Evolutionary conservation across 768 basidiomycete species (phyloP).

Genomic region (Hericium erinaceus): DNA sequence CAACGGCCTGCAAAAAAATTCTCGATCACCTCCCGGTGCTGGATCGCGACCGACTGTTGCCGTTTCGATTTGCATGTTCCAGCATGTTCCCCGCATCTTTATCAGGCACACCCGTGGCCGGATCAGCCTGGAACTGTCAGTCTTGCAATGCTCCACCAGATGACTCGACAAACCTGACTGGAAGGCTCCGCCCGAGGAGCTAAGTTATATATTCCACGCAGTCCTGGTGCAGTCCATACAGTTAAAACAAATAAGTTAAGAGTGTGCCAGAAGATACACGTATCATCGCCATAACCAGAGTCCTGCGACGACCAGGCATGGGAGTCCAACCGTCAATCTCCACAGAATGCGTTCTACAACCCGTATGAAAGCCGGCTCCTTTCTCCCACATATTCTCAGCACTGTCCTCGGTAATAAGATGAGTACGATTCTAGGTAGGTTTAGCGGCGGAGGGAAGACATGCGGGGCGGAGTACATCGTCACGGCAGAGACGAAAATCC

Average conservation of each 20-base stretch:
- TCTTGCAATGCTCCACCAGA: too few species aligned
- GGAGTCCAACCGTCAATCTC: conserved; percentile 32
- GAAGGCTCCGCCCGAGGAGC: too few species aligned
- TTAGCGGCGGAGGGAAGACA: conserved; percentile 44
- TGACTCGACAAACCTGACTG: too few species aligned
- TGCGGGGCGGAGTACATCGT: conserved; percentile 25
- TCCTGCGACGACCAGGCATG: conserved; percentile 19
- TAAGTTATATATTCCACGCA: too few species aligned
- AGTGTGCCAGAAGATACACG: neutral
- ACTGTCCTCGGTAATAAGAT: conserved; percentile 12
- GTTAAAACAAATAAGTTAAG: neutral
- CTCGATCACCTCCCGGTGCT: too few species aligned
- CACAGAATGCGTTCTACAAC: conserved; percentile 28
- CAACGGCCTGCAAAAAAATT: too few species aligned
- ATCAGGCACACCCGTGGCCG: too few species aligned
- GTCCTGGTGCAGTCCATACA: conserved; percentile 18
- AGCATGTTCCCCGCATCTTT: too few species aligned
- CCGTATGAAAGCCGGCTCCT: conserved; percentile 3
- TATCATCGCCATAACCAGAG: conserved; percentile 6
- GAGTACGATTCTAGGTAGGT: conserved; percentile 26
- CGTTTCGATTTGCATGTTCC: too few species aligned
- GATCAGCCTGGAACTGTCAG: too few species aligned
- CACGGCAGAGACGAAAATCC: conserved; percentile 28
- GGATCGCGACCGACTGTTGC: too few species aligned
- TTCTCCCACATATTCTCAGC: conserved; percentile 15